These are phyloP conservation scores for Omphalea diandra DNA, from an alignment of 441 rosid genomes.

Conservation along the genomic window DNA sequence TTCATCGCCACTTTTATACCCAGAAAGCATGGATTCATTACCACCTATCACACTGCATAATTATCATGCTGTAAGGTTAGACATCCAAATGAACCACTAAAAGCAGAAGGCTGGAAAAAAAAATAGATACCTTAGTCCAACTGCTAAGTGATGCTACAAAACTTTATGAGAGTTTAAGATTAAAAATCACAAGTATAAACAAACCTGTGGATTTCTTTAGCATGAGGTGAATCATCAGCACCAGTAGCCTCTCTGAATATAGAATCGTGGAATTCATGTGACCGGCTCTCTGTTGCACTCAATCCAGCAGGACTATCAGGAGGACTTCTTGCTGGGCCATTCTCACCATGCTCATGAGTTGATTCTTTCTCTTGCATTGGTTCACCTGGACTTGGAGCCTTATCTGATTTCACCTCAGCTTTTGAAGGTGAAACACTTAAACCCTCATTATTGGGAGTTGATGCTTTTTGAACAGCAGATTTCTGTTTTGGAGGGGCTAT, in stretches of 20 bases:
- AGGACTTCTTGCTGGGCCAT: conserved; percentile 41
- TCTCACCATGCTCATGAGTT: conserved; percentile 43
- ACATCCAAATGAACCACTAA: conserved; percentile 14
- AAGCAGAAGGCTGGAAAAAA: conserved; percentile 13
- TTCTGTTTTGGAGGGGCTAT: conserved; percentile 84
- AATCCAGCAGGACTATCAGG: conserved; percentile 45
- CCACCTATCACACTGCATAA: conserved; percentile 63
- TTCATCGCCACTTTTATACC: conserved; percentile 59
- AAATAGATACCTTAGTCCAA: conserved; percentile 3
- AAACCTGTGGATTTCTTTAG: conserved; percentile 56
- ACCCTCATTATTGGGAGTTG: conserved; percentile 37
- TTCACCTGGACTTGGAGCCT: conserved; percentile 42
- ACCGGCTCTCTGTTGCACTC: conserved; percentile 38
- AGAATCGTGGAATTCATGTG: conserved; percentile 55
- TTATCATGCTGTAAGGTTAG: conserved; percentile 19
- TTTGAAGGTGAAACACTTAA: conserved; percentile 34
- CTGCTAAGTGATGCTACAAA: not conserved
- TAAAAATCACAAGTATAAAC: conserved; percentile 7
- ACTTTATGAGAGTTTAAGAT: not conserved
- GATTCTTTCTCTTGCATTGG: conserved; percentile 52
- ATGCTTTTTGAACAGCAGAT: conserved; percentile 35
- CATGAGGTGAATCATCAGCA: conserved; percentile 56
- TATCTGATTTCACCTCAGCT: conserved; percentile 44
- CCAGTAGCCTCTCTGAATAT: conserved; percentile 39
- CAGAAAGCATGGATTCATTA: conserved; percentile 52